These are phyloP conservation scores for Wickerhamomyces chaumierensis DNA, from an alignment of 805 yeast species.

Conservation along the genomic window DNA sequence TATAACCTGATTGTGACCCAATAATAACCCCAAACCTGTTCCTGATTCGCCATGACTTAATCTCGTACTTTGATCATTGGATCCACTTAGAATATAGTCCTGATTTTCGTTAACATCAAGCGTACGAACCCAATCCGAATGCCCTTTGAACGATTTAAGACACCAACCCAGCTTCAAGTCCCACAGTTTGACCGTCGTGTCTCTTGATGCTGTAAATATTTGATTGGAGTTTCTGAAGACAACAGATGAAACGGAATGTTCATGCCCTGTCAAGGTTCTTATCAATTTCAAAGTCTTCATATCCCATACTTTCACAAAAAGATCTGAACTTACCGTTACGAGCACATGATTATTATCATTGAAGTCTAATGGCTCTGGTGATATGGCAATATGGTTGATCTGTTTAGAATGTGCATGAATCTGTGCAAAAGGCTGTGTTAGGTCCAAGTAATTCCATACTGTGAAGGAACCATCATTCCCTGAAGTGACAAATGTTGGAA, in stretches of 20 bases:
- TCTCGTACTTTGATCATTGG: conserved; percentile 68
- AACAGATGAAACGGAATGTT: conserved; percentile 67
- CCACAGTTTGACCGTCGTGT: conserved; percentile 52
- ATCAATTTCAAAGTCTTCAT: conserved; percentile 38
- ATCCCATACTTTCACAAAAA: conserved; percentile 63
- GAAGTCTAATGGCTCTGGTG: conserved; percentile 27
- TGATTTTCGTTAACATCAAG: conserved; percentile 37
- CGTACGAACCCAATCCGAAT: conserved; percentile 80
- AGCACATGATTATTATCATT: conserved; percentile 18
- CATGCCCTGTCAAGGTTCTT: conserved; percentile 72
- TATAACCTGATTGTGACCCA: conserved; percentile 78
- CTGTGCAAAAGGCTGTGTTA: conserved; percentile 47
- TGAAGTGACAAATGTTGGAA: conserved; percentile 54
- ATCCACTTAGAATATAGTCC: conserved; percentile 57
- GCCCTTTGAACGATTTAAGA: conserved; percentile 57
- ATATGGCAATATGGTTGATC: conserved; percentile 48
- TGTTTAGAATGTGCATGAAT: conserved; percentile 69
- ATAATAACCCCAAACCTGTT: conserved; percentile 50
- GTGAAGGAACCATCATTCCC: conserved; percentile 57
- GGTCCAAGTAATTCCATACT: conserved; percentile 60
- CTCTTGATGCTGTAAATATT: conserved; percentile 55
- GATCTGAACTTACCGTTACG: conserved; percentile 41
- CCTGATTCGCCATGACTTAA: conserved; percentile 58
- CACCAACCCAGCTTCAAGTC: conserved; percentile 61
- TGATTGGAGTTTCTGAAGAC: conserved; percentile 36